A percentile compares a stretch with the other conserved stretches of the same genome.
Conservation (phyloP, 805 yeast species). For the Yarrowia sp. region DNA sequence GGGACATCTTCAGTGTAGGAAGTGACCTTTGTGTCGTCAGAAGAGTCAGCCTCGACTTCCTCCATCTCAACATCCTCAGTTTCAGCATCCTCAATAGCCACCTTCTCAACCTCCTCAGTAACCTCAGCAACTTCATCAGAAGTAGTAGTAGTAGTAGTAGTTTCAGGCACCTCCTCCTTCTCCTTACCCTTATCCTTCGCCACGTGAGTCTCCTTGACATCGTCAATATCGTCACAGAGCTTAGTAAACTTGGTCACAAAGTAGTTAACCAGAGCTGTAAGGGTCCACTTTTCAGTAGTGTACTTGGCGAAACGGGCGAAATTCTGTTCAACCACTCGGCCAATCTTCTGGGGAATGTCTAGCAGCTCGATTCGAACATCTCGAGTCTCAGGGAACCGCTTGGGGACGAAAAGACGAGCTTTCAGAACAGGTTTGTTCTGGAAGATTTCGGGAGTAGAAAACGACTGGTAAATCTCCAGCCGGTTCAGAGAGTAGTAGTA, state of each 20-base stretch:
- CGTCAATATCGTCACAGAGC: constrained; percentile 18
- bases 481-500: not conserved
- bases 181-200: not conserved
- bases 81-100: not conserved
- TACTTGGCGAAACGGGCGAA: constrained; percentile 21
- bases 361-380: constrained; percentile 2
- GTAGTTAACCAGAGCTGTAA: constrained; percentile 12
- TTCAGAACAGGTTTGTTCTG: constrained; percentile 22
- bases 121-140: not conserved
- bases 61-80: not conserved
- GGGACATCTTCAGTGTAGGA: constrained; percentile 14
- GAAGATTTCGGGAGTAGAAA: constrained; percentile 10
- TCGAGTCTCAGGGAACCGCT: constrained; percentile 13
- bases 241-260: constrained; percentile 14
- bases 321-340: constrained; percentile 6
- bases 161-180: not conserved
- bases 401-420: constrained; percentile 2
- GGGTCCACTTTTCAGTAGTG: constrained; percentile 11
- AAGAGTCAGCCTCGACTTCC: not conserved
- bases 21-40: not conserved
- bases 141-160: too few relatives aligned
- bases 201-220: constrained; percentile 1
- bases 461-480: constrained; percentile 17
- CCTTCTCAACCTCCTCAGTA: not conserved
- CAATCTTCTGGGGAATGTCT: constrained; percentile 8